Evolutionary conservation across 768 basidiomycete species (phyloP), one percentile per base, ranked within the genome.

Genomic region (Lentinula detonsa): DNA sequence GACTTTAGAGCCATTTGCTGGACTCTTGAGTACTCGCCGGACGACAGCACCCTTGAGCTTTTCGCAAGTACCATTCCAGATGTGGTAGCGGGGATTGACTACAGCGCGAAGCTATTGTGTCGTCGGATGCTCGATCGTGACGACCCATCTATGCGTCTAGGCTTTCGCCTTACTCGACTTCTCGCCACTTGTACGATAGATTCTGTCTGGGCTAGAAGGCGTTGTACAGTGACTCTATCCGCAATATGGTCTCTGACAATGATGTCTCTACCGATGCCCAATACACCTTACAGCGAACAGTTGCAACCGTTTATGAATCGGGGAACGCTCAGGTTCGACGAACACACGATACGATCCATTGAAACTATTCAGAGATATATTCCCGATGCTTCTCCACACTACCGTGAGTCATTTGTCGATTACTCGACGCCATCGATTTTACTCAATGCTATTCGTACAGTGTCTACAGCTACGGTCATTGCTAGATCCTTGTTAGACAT

Each of bases 171-270:
- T 7, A 73, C 75, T 6, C 71, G 68, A 11, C 67, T 77, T 3
- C 69, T 76, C 2, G 66, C 66, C 1, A 69, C 67, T 7, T 75
- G 74, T 61, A 68, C 66, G 0, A 45, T 73, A 5, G 67, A 70
- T 11, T 63, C 67, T 28, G n/a, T 59, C 4, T 28, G 65, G 8
- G 64, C 71, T 6, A 69, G 73, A 48, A 73, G 67, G 52, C 68
- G 75, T n/a, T 72, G 74, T 0, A 64, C 66, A 39, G 72, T 72
- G 0, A 76, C 74, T 63, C 64, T 76, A 11, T 72, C 72, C 23
- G 74, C 77, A 4, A 77, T 77, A 11, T 76, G 76, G 76, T 76
- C 77, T 1, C 64, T 78, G 48, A 73, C 70, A n/a, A 76, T 78
- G 75, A 73, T 78, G 68, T 67, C 73, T 13, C 69, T 75, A 15